Percentiles rank a stretch among this genome's conserved stretches.
phyloP scores from a whole-genome alignment of 164 flowering plant genomes.

The Stephania cephalantha region DNA sequence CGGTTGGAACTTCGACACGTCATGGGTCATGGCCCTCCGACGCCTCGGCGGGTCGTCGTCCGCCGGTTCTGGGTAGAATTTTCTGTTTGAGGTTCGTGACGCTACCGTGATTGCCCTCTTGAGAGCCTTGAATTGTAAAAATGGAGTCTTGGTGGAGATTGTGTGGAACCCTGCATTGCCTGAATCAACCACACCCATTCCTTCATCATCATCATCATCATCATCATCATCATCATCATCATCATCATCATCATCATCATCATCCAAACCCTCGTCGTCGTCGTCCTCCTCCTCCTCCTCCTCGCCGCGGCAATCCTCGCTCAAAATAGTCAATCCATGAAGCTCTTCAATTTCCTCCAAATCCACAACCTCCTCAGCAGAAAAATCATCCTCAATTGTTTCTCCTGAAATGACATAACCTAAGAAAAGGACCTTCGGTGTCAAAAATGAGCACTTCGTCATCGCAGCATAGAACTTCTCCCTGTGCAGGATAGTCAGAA shows the following conservation, averaged over 20 bases:
- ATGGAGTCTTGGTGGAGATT: not conserved
- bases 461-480: no score
- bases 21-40: conserved; percentile 76
- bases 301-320: not conserved
- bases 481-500: no score
- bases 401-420: no score
- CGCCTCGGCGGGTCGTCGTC: conserved; percentile 96
- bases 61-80: conserved; percentile 57
- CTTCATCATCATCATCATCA: no score
- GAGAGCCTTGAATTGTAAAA: conserved; percentile 16
- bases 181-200: no score
- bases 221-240: no score
- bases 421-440: no score
- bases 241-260: conserved; percentile 13
- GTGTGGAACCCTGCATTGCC: no score
- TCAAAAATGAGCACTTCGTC: no score
- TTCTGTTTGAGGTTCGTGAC: conserved; percentile 34
- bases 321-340: conserved; percentile 35
- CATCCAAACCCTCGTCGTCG: not conserved
- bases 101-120: conserved; percentile 6
- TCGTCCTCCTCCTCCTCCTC: conserved; percentile 21
- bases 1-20: conserved; percentile 68
- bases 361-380: conserved; percentile 68
- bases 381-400: conserved; percentile 41
- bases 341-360: conserved; percentile 80